These are phyloP conservation scores for Pogostemon cablin DNA, from an alignment of 257 asterid genomes.

Conservation along the genomic window DNA sequence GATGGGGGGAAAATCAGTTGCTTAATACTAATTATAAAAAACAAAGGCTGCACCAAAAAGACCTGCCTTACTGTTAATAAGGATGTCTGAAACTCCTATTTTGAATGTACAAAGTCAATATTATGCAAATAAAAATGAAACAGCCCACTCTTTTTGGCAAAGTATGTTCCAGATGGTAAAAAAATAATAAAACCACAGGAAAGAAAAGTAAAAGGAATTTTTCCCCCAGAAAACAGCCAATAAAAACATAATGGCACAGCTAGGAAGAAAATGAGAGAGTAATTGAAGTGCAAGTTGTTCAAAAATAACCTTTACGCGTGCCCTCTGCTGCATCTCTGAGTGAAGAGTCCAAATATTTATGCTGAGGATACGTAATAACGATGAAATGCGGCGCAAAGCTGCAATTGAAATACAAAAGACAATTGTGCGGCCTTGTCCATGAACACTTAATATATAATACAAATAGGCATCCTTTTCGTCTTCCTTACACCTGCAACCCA, in stretches of 20 bases:
- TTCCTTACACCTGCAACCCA: constrained; percentile 77
- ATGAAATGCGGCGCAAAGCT: constrained; percentile 86
- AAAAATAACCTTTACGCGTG: constrained; percentile 79
- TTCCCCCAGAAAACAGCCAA: constrained; percentile 1
- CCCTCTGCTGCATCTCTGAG: constrained; percentile 98
- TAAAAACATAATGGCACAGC: not conserved
- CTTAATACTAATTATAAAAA: not conserved
- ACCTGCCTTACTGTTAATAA: constrained; percentile 1
- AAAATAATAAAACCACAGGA: not conserved
- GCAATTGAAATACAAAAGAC: constrained; percentile 96
- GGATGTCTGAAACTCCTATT: constrained; percentile 1
- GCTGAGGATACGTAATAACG: constrained; percentile 69
- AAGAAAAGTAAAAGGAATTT: not conserved
- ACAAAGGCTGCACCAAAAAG: not conserved
- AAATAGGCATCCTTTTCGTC: constrained; percentile 94
- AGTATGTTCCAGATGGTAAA: not conserved
- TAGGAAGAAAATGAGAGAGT: constrained; percentile 13
- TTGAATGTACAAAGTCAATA: not conserved
- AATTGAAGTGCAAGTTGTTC: constrained; percentile 24
- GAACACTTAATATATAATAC: constrained; percentile 78
- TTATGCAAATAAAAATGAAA: not conserved
- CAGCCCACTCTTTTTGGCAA: constrained; percentile 10
- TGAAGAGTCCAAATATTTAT: constrained; percentile 80
- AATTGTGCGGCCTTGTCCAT: constrained; percentile 92
- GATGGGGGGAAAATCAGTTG: no score